These are phyloP conservation scores for Hawksworthiomyces lignivorus DNA, from an alignment of 2,329 filamentous ascomycete genomes.

Conservation along the genomic window DNA sequence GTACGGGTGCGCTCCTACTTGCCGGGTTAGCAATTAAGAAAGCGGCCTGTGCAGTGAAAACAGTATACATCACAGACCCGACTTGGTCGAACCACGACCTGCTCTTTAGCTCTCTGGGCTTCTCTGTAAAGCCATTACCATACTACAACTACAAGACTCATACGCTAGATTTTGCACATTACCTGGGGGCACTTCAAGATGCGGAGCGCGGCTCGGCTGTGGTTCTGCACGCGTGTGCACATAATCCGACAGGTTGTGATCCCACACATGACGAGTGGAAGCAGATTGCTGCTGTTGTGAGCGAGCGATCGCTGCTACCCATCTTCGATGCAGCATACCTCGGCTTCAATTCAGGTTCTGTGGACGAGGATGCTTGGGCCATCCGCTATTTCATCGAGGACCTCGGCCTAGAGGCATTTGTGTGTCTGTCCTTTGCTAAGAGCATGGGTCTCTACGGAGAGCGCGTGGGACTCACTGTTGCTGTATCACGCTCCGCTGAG, in stretches of 20 bases:
- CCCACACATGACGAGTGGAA: slow-evolving; percentile 91
- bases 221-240: slow-evolving; percentile 87
- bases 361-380: slow-evolving; percentile 76
- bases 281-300: slow-evolving; percentile 71
- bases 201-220: slow-evolving; percentile 77
- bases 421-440: slow-evolving; percentile 94
- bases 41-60: slow-evolving; percentile 69
- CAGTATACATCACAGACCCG: slow-evolving; percentile 85
- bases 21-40: slow-evolving; percentile 86
- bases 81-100: slow-evolving; percentile 99
- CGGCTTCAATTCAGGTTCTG: slow-evolving; percentile 87
- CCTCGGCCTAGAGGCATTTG: slow-evolving; percentile 69
- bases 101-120: slow-evolving; percentile 54
- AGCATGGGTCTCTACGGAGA: slow-evolving; percentile 96
- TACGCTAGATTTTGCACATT: slow-evolving; percentile 83
- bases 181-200: slow-evolving; percentile 60
- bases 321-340: slow-evolving; percentile 99
- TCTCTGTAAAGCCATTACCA: slow-evolving; percentile 35
- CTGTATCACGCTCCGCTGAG: slow-evolving; percentile 66
- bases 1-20: slow-evolving; percentile 88
- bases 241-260: slow-evolving; percentile 97
- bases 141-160: slow-evolving; percentile 49
- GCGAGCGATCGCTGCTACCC: slow-evolving; percentile 76
- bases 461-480: slow-evolving; percentile 92
- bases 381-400: slow-evolving; percentile 88